Base-by-base conservation (phyloP, 257 asterid genomes). In the Cordia subcordata region DNA sequence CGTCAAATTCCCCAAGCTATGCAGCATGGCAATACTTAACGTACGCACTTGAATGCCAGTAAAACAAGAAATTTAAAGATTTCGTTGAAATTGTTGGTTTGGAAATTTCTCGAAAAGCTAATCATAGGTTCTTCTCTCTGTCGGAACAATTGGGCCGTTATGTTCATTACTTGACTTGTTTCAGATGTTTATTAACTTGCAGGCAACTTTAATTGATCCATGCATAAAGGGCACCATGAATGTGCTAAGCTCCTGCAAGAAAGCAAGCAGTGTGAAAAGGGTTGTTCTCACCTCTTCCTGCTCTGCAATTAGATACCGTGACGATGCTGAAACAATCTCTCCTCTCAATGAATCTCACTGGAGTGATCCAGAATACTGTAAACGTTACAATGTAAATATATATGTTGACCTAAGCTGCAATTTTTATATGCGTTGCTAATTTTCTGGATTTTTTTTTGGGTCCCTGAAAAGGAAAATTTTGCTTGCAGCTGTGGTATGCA, bases 261-360 rank as follows among this genome's bases (percentile, higher is more conserved):
- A 80, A 78, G 58, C 85, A 12, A 71, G 69, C 42, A 65, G 67
- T 13, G 77, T 87, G 70, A 93, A 81, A 75, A 83, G 95, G 80
- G 82, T 93, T 59, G 96, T 89, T 32, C 66, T 93, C 17, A 93
- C 99, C 16, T 93, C 97, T n/a, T 93, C 97, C 23, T 93, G 96
- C 60, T 85, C 99, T 16, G 64, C 95, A 35, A 79, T 89, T 40
- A 69, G 97, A 76, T 93, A 89, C 62, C 77, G 94, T 49, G 76
- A 81, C 32, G 95, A 89, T 32, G 90, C 63, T 11, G 77, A 66
- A 19, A 54, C 75, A 66, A 67, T 57, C 27, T 88, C 91, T 16
- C 88, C 95, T 21, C 91, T 89, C 49, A 89, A 93, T 57, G 96
- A 93, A 69, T 82, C 95, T 18, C 97, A 89, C n/a, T 89, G 97